Evolutionary conservation across 2,329 filamentous ascomycete species (phyloP).

Genomic region (Balansia obtecta): DNA sequence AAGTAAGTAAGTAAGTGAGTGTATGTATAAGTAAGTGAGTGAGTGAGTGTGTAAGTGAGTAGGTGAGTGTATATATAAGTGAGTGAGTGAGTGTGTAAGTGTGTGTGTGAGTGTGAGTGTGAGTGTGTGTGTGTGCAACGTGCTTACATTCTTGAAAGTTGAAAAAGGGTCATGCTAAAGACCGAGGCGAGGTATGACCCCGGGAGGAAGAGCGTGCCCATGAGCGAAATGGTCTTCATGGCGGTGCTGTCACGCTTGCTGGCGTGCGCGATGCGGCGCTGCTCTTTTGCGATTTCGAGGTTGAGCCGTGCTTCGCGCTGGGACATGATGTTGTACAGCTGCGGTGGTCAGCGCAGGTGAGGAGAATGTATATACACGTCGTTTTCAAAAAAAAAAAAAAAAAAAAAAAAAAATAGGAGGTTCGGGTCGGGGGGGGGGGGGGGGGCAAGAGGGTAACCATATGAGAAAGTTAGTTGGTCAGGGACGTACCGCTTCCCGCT

Average conservation of each 20-base stretch:
- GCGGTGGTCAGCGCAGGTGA: neutral
- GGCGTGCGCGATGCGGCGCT: constrained; percentile 45
- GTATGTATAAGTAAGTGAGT: too few relatives aligned
- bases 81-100: too few relatives aligned
- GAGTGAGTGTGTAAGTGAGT: too few relatives aligned
- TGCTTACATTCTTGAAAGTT: constrained; percentile 41
- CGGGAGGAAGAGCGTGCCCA: constrained; percentile 51
- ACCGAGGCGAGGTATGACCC: constrained; percentile 50
- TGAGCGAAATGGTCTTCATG: constrained; percentile 53
- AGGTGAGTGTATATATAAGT: too few relatives aligned
- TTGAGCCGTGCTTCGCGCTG: constrained; percentile 53
- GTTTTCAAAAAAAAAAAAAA: too few relatives aligned
- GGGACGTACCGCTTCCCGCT: constrained; percentile 48
- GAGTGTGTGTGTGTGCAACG: too few relatives aligned
- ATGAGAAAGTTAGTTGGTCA: too few relatives aligned
- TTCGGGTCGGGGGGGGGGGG: too few relatives aligned
- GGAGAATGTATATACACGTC: neutral
- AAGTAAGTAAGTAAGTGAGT: too few relatives aligned
- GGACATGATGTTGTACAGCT: constrained; percentile 55
- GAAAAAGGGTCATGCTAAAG: constrained; percentile 55
- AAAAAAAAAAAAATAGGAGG: too few relatives aligned
- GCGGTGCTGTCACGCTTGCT: constrained; percentile 50
- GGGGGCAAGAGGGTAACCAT: too few relatives aligned
- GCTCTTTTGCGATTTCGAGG: constrained; percentile 49
- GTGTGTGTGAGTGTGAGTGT: too few relatives aligned